phyloP scores from a whole-genome alignment of 2,329 filamentous ascomycete species.

The Neofusicoccum umdonicola region DNA sequence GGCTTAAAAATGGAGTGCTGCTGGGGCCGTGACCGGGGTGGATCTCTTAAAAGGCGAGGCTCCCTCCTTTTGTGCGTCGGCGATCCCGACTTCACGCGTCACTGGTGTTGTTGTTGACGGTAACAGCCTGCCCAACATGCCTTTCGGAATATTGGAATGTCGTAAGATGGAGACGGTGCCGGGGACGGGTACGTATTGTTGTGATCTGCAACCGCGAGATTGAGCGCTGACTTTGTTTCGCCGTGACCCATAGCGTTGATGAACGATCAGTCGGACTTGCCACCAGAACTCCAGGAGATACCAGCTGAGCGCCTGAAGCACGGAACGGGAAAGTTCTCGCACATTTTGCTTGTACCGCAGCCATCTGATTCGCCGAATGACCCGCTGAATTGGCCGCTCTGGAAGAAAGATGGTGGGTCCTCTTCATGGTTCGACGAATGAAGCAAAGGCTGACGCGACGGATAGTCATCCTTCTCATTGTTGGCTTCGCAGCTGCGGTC shows the following conservation, averaged over 20 bases:
- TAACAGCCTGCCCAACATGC: constrained; percentile 33
- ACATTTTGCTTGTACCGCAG: constrained; percentile 40
- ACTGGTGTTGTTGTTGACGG: no score
- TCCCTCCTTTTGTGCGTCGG: no score
- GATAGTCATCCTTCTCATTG: constrained; percentile 61
- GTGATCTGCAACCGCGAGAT: no score
- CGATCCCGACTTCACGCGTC: no score
- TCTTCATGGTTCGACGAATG: neutral
- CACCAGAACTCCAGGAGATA: constrained; percentile 46
- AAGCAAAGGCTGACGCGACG: no score
- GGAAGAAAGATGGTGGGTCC: constrained; percentile 64
- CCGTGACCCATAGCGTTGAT: constrained; percentile 39
- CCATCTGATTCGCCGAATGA: constrained; percentile 51
- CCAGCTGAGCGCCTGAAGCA: constrained; percentile 37
- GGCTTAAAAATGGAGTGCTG: no score
- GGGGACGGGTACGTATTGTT: constrained; percentile 43
- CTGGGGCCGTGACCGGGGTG: no score
- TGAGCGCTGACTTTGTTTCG: neutral
- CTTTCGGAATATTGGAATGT: constrained; percentile 50
- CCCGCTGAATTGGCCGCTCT: constrained; percentile 68
- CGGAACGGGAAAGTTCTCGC: constrained; percentile 29
- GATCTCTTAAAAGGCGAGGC: no score
- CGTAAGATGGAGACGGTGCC: constrained; percentile 47
- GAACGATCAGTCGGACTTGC: constrained; percentile 48
- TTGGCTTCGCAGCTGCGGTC: constrained; percentile 47